Conservation (phyloP, 2,329 filamentous ascomycete species). For the Pseudocercospora ulei region DNA sequence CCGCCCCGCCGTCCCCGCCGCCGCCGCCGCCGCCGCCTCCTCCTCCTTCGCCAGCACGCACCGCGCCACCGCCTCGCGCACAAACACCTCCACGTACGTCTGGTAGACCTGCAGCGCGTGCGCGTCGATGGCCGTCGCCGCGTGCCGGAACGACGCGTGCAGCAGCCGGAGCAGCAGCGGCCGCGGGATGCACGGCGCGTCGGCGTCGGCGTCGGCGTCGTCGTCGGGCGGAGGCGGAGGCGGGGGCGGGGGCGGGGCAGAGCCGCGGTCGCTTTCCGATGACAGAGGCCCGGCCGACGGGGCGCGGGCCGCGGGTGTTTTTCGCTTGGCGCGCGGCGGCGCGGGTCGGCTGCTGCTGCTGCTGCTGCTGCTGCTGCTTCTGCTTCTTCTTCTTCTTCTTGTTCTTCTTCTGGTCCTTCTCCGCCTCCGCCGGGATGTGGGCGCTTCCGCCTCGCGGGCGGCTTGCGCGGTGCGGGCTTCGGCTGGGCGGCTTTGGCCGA, state of each 20-base stretch:
- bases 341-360: conserved; percentile 2
- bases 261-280: conserved; percentile 11
- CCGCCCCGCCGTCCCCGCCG: conserved; percentile 28
- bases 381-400: conserved; percentile 18
- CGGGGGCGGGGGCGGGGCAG: too few relatives aligned
- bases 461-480: conserved; percentile 12
- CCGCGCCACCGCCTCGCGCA: conserved; percentile 75
- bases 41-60: conserved; percentile 58
- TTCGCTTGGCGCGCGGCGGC: conserved; percentile 11
- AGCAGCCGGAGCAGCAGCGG: conserved; percentile 67
- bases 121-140: conserved; percentile 61
- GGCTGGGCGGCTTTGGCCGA: conserved; percentile 14
- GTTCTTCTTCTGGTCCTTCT: conserved; percentile 3
- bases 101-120: conserved; percentile 68
- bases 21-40: conserved; percentile 30
- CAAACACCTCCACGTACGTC: conserved; percentile 85
- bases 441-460: conserved; percentile 11
- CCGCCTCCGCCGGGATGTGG: too few relatives aligned
- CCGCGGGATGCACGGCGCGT: conserved; percentile 50
- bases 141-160: conserved; percentile 65
- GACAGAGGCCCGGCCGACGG: conserved; percentile 18
- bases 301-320: conserved; percentile 14
- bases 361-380: conserved; percentile 19
- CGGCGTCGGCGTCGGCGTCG: not conserved
- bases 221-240: conserved; percentile 6